Evolutionary conservation across 441 rosid species (phyloP), one percentile per base, ranked within the genome.

Genomic region (Codiaeum variegatum): DNA sequence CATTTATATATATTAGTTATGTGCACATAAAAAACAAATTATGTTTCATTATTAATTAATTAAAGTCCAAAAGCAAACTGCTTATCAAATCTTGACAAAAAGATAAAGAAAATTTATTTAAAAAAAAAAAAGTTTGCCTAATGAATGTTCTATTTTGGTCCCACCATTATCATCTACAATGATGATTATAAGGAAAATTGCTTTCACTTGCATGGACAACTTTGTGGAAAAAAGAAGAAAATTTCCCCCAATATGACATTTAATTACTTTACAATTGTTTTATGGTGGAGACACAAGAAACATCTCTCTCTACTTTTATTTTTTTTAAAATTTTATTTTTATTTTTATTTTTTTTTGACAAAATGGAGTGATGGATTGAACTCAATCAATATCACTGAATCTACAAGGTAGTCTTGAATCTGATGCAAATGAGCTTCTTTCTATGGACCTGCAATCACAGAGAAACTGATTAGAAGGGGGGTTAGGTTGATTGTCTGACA

Each of bases 11-110:
- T 24, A 63, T 63, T 63, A 34, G 62, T 63, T 52, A 26, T 40
- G 60, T n/a, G 58, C 29, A 29, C 4, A 18, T n/a, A 51, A 4
- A 28, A 69, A 44, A 52, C 15, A 44, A 69, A 58, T n/a, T n/a
- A n/a, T 44, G 5, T 71, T 71, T 12, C 44, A 36, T 71, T 44
- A 71, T 60, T 42, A 71, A 71, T 60, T 59, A 71, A 62, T 62
- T 13, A 69, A n/a, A 71, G 47, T 29, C 49, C 65, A 71, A 6
- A 42, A 26, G 62, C 67, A 61, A 26, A 44, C 1, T 9, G 26
- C 65, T 44, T 47, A 60, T 46, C 66, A 60, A 46, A 72, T 63
- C 29, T 26, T 6, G 68, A 72, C 62, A 72, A 26, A 51, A 72
- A 72, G 62, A 52, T 15, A 32, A 13, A n/a, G 16, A 26, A 29